Percentiles rank a stretch among this genome's conserved stretches.
These are phyloP conservation scores for Clitopilus passeckerianus DNA, from an alignment of 768 basidiomycete genomes.

Conservation along the genomic window DNA sequence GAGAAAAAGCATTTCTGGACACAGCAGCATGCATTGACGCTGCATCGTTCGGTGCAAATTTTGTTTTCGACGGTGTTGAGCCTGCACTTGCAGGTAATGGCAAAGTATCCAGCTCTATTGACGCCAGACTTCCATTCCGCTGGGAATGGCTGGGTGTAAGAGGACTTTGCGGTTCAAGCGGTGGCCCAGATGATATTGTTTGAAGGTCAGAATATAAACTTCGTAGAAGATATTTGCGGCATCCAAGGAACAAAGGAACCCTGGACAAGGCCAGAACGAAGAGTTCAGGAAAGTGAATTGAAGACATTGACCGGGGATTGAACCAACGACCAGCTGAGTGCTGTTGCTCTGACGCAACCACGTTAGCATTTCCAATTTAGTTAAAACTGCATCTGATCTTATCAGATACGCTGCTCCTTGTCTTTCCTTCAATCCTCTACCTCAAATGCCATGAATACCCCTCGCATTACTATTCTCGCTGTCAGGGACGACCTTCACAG, in stretches of 20 bases:
- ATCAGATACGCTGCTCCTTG: neutral
- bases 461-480: neutral
- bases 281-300: neutral
- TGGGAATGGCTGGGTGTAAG: constrained; percentile 10
- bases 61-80: constrained; percentile 17
- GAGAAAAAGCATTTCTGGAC: constrained; percentile 56
- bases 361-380: neutral
- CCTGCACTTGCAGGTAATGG: constrained; percentile 27
- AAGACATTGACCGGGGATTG: neutral
- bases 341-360: neutral
- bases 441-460: neutral
- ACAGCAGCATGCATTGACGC: constrained; percentile 41
- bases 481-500: neutral
- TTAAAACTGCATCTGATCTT: neutral
- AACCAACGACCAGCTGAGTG: neutral
- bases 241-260: constrained; percentile 43
- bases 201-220: constrained; percentile 59
- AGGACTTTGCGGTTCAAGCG: constrained; percentile 17
- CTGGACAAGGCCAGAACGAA: neutral
- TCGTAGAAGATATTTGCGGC: constrained; percentile 52
- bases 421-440: neutral
- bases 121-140: constrained; percentile 5
- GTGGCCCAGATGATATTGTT: constrained; percentile 29
- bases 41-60: constrained; percentile 1
- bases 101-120: constrained; percentile 33